Evolutionary conservation across 179 eudicot genomes (phyloP).

Genomic region (Nepenthes alata): DNA sequence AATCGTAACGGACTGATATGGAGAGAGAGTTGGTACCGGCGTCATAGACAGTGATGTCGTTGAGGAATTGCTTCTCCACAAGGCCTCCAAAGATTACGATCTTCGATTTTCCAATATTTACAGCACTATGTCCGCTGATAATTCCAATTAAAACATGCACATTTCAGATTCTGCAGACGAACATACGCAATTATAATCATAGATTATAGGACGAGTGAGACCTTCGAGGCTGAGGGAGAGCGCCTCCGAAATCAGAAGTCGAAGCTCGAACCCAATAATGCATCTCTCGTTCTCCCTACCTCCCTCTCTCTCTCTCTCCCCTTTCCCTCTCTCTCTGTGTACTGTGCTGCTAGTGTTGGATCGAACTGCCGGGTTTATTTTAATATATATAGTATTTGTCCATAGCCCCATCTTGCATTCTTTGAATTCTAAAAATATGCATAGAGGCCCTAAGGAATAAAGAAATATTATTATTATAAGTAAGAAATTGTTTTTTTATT

Average conservation of each 20-base stretch:
- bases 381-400: no score
- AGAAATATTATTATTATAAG: no score
- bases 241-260: slow-evolving; percentile 63
- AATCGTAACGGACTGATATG: no score
- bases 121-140: slow-evolving; percentile 83
- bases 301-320: slow-evolving; percentile 2
- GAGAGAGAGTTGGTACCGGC: slow-evolving; percentile 33
- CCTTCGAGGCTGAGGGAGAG: slow-evolving; percentile 81
- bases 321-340: no score
- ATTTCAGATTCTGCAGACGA: not conserved
- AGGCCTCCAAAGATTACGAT: slow-evolving; percentile 81
- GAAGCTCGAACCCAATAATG: slow-evolving; percentile 85
- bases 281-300: slow-evolving; percentile 20
- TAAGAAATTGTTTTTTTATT: no score
- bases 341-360: no score
- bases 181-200: no score
- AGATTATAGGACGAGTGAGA: not conserved
- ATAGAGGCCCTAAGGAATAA: no score
- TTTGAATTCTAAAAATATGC: no score
- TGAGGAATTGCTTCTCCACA: slow-evolving; percentile 69
- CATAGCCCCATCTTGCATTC: no score
- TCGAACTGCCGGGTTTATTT: no score
- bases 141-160: not conserved
- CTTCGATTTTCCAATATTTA: slow-evolving; percentile 73
- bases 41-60: slow-evolving; percentile 63